phyloP scores from a whole-genome alignment of 352 stramenopile species.

The Phytophthora multivora region DNA sequence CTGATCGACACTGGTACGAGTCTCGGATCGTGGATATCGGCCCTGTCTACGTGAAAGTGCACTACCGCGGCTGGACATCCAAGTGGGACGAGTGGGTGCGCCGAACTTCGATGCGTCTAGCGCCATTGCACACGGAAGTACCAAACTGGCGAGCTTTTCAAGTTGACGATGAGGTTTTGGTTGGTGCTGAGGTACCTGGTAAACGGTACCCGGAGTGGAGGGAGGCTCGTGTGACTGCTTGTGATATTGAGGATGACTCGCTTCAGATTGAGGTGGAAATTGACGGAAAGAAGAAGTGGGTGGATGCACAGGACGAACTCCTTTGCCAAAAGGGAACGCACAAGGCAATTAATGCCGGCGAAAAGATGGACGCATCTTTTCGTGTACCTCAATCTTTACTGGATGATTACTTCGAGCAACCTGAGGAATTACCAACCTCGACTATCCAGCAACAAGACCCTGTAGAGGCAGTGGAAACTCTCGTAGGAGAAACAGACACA shows the following conservation, averaged over 20 bases:
- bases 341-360: conserved; percentile 48
- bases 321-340: conserved; percentile 65
- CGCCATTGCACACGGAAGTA: conserved; percentile 88
- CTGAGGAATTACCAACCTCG: conserved; percentile 2
- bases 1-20: conserved; percentile 78
- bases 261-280: conserved; percentile 56
- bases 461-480: conserved; percentile 11
- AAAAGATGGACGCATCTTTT: conserved; percentile 4
- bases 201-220: conserved; percentile 68
- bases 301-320: conserved; percentile 70
- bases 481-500: conserved; percentile 1
- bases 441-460: not conserved
- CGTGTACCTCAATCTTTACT: conserved; percentile 10
- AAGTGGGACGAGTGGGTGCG: conserved; percentile 97
- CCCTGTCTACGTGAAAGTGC: conserved; percentile 83
- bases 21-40: conserved; percentile 59
- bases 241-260: conserved; percentile 21
- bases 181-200: conserved; percentile 41
- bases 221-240: conserved; percentile 45
- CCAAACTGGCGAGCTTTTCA: conserved; percentile 71
- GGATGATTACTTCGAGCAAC: conserved; percentile 24
- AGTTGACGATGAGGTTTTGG: conserved; percentile 57
- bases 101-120: conserved; percentile 87
- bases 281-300: conserved; percentile 55
- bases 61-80: conserved; percentile 96